Percentiles rank a stretch among this genome's conserved stretches.
Conservation (phyloP, 228 moss, liverwort and hornwort species). For the Sphagnum fallax region DNA sequence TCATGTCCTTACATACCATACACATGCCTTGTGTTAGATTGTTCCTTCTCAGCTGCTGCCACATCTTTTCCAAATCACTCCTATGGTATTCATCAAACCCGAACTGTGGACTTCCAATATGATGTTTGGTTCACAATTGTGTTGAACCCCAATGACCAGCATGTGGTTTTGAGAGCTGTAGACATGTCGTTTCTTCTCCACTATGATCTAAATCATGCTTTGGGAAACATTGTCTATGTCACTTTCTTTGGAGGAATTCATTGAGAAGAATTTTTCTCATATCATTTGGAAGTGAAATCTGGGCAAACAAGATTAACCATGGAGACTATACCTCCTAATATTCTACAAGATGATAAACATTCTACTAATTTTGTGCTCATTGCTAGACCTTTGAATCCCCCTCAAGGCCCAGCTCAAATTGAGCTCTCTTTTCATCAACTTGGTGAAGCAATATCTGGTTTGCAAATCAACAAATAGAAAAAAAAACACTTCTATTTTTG, state of each 20-base stretch:
- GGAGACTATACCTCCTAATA: conserved; percentile 61
- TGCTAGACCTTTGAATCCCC: conserved; percentile 25
- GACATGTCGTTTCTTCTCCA: conserved; percentile 68
- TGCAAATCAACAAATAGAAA: conserved; percentile 23
- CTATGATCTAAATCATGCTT: conserved; percentile 29
- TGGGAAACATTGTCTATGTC: conserved; percentile 60
- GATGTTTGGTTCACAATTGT: conserved; percentile 58
- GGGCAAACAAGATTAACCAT: conserved; percentile 48
- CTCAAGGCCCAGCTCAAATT: conserved; percentile 31
- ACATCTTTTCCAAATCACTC: conserved; percentile 48
- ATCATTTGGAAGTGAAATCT: conserved; percentile 49
- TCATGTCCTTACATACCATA: conserved; percentile 46
- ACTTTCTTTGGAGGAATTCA: conserved; percentile 43
- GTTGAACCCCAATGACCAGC: conserved; percentile 27
- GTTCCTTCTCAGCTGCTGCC: conserved; percentile 29
- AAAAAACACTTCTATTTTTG: too few relatives aligned
- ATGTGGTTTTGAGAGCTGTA: conserved; percentile 41
- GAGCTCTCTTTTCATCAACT: conserved; percentile 59
- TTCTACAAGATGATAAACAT: conserved; percentile 48
- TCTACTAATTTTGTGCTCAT: conserved; percentile 50
- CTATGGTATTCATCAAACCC: conserved; percentile 30
- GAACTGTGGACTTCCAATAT: conserved; percentile 48
- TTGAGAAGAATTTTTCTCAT: conserved; percentile 48
- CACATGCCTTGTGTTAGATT: conserved; percentile 35
- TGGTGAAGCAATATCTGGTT: conserved; percentile 43